Evolutionary conservation across 2,329 filamentous ascomycete species (phyloP).

Genomic region (Thelonectria rubi): DNA sequence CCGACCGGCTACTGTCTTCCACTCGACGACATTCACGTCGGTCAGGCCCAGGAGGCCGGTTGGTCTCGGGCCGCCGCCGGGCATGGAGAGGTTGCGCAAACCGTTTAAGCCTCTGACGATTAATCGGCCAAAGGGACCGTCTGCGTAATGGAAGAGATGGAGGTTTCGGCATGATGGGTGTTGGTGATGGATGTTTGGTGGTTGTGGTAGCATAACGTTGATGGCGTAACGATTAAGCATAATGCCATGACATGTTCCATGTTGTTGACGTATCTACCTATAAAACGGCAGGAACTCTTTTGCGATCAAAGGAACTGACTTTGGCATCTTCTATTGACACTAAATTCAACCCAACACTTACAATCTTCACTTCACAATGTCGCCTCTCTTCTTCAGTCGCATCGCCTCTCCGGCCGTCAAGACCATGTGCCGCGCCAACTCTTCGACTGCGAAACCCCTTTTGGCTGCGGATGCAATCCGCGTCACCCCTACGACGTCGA

Average conservation of each 20-base stretch:
- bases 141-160: conserved; percentile 2
- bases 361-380: conserved; percentile 22
- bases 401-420: conserved; percentile 26
- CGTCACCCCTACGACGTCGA: conserved; percentile 2
- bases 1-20: conserved; percentile 55
- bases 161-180: background rate
- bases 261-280: background rate
- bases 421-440: conserved; percentile 29
- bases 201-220: conserved; percentile 1
- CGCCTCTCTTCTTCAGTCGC: conserved; percentile 31
- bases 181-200: background rate
- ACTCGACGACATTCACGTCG: conserved; percentile 60
- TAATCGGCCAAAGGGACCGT: conserved; percentile 50
- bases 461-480: conserved; percentile 10
- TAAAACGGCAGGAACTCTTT: background rate
- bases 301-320: too few relatives aligned
- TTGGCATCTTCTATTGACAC: background rate
- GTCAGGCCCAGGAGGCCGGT: conserved; percentile 54
- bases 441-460: conserved; percentile 37
- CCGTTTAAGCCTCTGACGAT: conserved; percentile 68
- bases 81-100: conserved; percentile 60
- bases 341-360: background rate
- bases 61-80: conserved; percentile 56
- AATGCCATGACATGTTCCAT: background rate
- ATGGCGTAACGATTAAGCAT: conserved; percentile 21